phyloP scores from a whole-genome alignment of 2,329 filamentous ascomycete species.

The Orbilia brochopaga region DNA sequence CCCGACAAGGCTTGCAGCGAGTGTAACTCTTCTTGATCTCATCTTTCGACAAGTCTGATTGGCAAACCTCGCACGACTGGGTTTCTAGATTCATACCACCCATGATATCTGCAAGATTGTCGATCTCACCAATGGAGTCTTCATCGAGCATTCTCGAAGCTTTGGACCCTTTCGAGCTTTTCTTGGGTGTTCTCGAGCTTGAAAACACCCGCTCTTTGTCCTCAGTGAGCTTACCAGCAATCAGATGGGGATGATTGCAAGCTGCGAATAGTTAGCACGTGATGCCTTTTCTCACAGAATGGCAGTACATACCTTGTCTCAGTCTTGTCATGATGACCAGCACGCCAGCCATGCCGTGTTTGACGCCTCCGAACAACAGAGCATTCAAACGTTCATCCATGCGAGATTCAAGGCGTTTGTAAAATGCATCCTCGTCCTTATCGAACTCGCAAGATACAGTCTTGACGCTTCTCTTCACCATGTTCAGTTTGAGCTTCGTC shows the following conservation, averaged over 20 bases:
- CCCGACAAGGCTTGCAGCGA: constrained; percentile 53
- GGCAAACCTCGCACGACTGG: constrained; percentile 84
- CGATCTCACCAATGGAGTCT: constrained; percentile 68
- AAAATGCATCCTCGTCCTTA: constrained; percentile 80
- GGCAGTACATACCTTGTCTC: constrained; percentile 64
- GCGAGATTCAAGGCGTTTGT: constrained; percentile 79
- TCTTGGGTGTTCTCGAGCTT: constrained; percentile 62
- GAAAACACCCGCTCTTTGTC: constrained; percentile 78
- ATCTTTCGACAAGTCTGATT: constrained; percentile 68
- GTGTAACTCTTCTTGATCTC: constrained; percentile 59
- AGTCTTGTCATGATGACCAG: constrained; percentile 88
- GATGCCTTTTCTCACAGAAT: neutral
- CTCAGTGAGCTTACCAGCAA: constrained; percentile 81
- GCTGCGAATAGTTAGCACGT: constrained; percentile 59
- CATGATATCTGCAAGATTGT: constrained; percentile 84
- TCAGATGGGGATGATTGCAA: constrained; percentile 90
- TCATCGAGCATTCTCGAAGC: constrained; percentile 57
- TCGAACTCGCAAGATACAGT: constrained; percentile 79
- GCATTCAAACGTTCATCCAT: constrained; percentile 84
- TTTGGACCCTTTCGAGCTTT: constrained; percentile 57
- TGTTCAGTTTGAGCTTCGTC: constrained; percentile 77
- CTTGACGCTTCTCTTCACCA: constrained; percentile 77
- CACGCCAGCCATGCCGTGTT: constrained; percentile 76
- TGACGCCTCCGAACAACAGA: constrained; percentile 75
- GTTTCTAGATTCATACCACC: constrained; percentile 78